Evolutionary conservation across 2,329 filamentous ascomycete species (phyloP), one percentile per base, ranked within the genome.

Genomic region (Colletotrichum horii): DNA sequence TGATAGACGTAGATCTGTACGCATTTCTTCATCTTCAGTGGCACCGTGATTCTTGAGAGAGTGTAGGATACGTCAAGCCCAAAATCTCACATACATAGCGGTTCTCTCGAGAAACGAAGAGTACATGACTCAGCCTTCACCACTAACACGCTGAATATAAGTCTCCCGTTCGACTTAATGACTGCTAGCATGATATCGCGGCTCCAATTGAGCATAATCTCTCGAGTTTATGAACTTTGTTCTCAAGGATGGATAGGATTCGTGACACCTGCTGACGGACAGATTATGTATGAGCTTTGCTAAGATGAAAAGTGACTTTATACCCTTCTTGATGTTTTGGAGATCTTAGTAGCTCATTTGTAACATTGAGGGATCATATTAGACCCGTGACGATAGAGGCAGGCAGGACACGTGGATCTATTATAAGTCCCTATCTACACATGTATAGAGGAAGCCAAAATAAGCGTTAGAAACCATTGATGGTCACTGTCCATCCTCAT

Each of bases 141-240:
- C 3, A 43, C 5, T n/a, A 11, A 12, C 5, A n/a, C 38, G 9
- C 12, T n/a, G 9, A 5, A 11, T 0, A 43, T 43, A 5, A 12
- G 11, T 43, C 19, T 43, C 38, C 6, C 9, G n/a, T 11, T 4
- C 38, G n/a, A 19, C n/a, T 6, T 8, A 3, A 6, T 6, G 9
- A 1, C 6, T n/a, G n/a, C 9, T 19, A 3, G 19, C 3, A 43
- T 43, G 5, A 3, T 43, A 11, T 0, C 9, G 8, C 2, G 38
- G 3, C 19, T 43, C 38, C 19, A n/a, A 16, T 43, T 1, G 1
- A 43, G 16, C 5, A 6, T 43, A 16, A 43, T 43, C 16, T 43
- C 8, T 19, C 2, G 16, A n/a, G 5, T 11, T 3, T 43, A n/a
- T 6, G 16, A 43, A 6, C 16, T 16, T 19, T 43, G 16, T 43